Base-by-base conservation (phyloP, 1,139 yeast species). In the Saccharomyces hybrid region DNA sequence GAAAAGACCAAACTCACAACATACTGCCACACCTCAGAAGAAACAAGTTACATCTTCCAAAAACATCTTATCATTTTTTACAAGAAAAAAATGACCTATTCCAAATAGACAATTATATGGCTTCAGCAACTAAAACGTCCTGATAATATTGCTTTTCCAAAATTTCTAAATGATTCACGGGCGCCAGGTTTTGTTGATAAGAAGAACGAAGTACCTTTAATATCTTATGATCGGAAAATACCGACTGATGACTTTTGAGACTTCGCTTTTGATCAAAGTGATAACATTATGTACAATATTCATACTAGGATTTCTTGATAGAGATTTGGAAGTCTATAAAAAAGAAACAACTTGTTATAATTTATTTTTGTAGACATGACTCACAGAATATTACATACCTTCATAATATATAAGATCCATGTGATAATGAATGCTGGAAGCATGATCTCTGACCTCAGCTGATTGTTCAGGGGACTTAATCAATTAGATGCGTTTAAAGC, bases 41-140 rank as follows among this genome's bases (percentile, higher is more conserved):
- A 38, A 38, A 16, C 44, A 38, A 5, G 16, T 25, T 16, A 9
- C 44, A 38, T 16, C 44, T 20, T 38, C 44, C 13, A 38, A 38
- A 38, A 41, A 51, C 20, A 51, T 51, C 14, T 23, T 47, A 5
- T 47, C 50, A 7, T 51, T 51, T n/a, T 51, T 51, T 20, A 16
- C 28, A 16, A 41, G 23, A 16, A 32, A 48, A 32, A 31, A 34
- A 32, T 32, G 8, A 23, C 25, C 9, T 5, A 8, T 13, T 2
- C n/a, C 3, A 46, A 5, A 38, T 38, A 4, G 5, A 32, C 8
- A 31, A 3, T 38, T 38, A 4, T 16, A 38, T 9, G 8, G 25
- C 23, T 14, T 16, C 9, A 13, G 23, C 25, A 9, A 11, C 23
- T 8, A 4, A 16, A 3, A 16, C 14, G 42, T 16, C 14, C 34